A percentile compares a stretch with the other conserved stretches of the same genome.
Conservation (phyloP, 164 flowering plant genomes). For the Taxillus chinensis region DNA sequence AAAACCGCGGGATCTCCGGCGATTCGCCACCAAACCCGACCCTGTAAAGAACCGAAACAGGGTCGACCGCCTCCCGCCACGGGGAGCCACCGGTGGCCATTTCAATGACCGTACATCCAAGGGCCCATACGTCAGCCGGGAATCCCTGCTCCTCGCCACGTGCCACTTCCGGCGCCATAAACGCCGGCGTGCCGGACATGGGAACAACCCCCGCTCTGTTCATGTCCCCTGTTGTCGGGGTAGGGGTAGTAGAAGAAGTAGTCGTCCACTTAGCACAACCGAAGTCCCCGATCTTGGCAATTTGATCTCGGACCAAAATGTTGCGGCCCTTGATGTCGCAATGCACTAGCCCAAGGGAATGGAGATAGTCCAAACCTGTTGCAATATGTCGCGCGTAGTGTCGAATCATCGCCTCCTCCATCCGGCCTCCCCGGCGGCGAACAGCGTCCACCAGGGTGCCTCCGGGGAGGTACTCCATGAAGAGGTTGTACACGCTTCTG, state of each 20-base stretch:
- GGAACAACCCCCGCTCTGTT: not conserved
- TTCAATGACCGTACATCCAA: slow-evolving; percentile 76
- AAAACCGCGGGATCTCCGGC: slow-evolving; percentile 43
- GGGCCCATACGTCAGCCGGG: slow-evolving; percentile 71
- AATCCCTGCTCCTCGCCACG: slow-evolving; percentile 62
- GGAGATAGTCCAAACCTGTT: not conserved
- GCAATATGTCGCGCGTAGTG: not conserved
- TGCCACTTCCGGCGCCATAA: slow-evolving; percentile 88
- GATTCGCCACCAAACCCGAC: slow-evolving; percentile 45
- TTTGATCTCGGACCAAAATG: slow-evolving; percentile 14
- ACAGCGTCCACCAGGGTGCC: not conserved
- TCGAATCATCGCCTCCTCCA: not conserved
- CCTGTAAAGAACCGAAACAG: slow-evolving; percentile 39
- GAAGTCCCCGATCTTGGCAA: slow-evolving; percentile 62
- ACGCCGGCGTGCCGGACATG: slow-evolving; percentile 60
- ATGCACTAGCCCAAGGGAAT: not conserved
- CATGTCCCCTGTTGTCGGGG: slow-evolving; percentile 6
- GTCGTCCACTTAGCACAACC: slow-evolving; percentile 48
- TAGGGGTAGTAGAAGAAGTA: not conserved
- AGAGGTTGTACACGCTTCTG: not conserved
- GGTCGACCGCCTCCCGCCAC: slow-evolving; percentile 42
- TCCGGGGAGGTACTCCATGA: not conserved
- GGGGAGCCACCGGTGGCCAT: slow-evolving; percentile 67
- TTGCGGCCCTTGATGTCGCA: slow-evolving; percentile 13
- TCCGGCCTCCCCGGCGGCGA: not conserved